These are phyloP conservation scores for Agrocybe pediades DNA, from an alignment of 768 basidiomycete genomes.

Conservation along the genomic window DNA sequence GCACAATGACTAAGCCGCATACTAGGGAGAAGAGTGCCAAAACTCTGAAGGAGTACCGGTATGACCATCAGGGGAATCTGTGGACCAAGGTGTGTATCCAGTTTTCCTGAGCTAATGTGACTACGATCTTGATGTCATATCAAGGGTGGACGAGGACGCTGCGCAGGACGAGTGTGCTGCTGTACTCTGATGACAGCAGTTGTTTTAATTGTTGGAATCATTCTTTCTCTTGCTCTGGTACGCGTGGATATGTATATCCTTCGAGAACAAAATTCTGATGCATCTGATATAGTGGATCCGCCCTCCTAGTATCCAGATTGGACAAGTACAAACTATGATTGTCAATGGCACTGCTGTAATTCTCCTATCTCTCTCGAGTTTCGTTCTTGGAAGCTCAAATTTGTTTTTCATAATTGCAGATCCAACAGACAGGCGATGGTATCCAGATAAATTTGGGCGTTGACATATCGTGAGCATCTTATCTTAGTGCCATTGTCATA, in stretches of 20 bases:
- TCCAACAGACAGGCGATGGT: constrained; percentile 36
- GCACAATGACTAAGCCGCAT: background rate
- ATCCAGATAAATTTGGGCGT: constrained; percentile 62
- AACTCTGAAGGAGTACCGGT: constrained; percentile 52
- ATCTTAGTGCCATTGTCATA: background rate
- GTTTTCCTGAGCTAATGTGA: background rate
- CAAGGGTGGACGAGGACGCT: constrained; percentile 62
- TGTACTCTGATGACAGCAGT: constrained; percentile 70
- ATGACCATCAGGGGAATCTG: constrained; percentile 59
- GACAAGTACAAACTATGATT: constrained; percentile 42
- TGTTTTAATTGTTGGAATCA: constrained; percentile 65
- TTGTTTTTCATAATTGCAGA: background rate
- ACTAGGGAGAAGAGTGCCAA: constrained; percentile 26
- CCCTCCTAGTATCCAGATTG: constrained; percentile 69
- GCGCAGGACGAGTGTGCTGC: constrained; percentile 71
- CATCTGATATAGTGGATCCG: constrained; percentile 62
- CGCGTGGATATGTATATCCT: constrained; percentile 21
- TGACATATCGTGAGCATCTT: constrained; percentile 59
- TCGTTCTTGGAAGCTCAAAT: background rate
- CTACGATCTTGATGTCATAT: background rate
- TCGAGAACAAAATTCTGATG: background rate
- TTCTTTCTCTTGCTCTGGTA: constrained; percentile 70
- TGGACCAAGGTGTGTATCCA: constrained; percentile 60
- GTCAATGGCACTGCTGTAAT: constrained; percentile 47
- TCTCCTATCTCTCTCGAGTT: background rate